Percentiles rank a stretch among this genome's conserved stretches.
Conservation (phyloP, 371 early-diverging fungal species). For the Mucor mucedo region DNA sequence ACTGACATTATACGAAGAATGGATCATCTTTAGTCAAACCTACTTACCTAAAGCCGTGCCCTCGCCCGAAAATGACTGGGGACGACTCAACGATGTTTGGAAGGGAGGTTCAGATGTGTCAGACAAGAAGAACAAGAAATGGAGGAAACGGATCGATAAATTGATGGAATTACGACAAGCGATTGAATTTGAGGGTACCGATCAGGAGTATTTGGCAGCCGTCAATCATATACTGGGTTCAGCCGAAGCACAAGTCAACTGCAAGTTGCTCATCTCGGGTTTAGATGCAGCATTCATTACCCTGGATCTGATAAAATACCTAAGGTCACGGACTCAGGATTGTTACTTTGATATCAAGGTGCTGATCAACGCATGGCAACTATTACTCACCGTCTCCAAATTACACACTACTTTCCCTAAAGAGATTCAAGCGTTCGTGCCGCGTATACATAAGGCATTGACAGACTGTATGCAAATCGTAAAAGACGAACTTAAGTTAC, state of each 20-base stretch:
- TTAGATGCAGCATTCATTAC: constrained; percentile 33
- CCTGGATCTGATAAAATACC: constrained; percentile 25
- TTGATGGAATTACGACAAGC: constrained; percentile 20
- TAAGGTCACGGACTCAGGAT: constrained; percentile 22
- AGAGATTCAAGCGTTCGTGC: constrained; percentile 14
- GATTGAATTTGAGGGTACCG: constrained; percentile 32
- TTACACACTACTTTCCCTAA: constrained; percentile 10
- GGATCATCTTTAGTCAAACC: constrained; percentile 18
- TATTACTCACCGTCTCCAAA: constrained; percentile 21
- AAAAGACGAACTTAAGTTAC: constrained; percentile 24
- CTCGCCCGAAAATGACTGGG: constrained; percentile 22
- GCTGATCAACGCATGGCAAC: constrained; percentile 34
- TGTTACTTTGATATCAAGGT: constrained; percentile 41
- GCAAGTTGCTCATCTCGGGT: constrained; percentile 5
- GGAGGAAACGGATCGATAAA: constrained; percentile 30
- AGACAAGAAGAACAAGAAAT: constrained; percentile 15
- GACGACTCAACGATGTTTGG: constrained; percentile 14
- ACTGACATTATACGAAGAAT: constrained; percentile 38
- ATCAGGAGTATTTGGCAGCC: constrained; percentile 29
- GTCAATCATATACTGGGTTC: constrained; percentile 10
- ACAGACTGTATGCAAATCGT: constrained; percentile 17
- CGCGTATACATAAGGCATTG: constrained; percentile 24
- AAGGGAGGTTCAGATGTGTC: constrained; percentile 2
- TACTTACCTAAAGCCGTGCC: constrained; percentile 21
- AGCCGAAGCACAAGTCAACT: constrained; percentile 2